A percentile compares a stretch with the other conserved stretches of the same genome.
Conservation (phyloP, 106 monocot genomes). For the Alisma plantagoaquatica region DNA sequence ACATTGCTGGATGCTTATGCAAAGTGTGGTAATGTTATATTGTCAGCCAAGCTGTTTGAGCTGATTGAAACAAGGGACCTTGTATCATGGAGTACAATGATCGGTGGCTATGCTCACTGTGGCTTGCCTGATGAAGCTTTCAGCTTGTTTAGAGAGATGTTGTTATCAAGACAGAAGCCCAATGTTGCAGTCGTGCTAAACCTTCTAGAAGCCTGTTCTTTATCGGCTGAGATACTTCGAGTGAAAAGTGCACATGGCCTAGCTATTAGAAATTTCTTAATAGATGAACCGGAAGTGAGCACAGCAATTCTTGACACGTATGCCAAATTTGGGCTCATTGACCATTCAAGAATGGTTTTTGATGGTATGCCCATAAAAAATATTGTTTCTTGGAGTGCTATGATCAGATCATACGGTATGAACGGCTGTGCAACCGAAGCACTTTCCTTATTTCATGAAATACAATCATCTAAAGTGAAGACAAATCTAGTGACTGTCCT, state of each 20-base stretch:
- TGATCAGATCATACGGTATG: constrained; percentile 72
- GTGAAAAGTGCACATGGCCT: constrained; percentile 42
- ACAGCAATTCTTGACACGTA: constrained; percentile 60
- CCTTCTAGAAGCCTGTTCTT: constrained; percentile 57
- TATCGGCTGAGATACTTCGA: constrained; percentile 30
- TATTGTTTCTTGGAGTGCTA: constrained; percentile 57
- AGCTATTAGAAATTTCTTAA: constrained; percentile 24
- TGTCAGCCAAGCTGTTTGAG: constrained; percentile 32
- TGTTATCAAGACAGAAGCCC: constrained; percentile 15
- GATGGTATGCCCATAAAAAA: constrained; percentile 39
- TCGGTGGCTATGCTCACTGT: constrained; percentile 26
- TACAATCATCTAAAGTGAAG: constrained; percentile 28
- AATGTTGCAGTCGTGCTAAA: constrained; percentile 51
- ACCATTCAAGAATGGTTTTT: constrained; percentile 40
- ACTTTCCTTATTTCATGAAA: constrained; percentile 38
- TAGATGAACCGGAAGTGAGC: constrained; percentile 23
- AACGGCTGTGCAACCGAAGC: constrained; percentile 55
- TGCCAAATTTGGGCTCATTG: constrained; percentile 63
- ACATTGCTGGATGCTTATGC: constrained; percentile 67
- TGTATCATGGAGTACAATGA: constrained; percentile 40
- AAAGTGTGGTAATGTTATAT: constrained; percentile 38
- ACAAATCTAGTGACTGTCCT: constrained; percentile 70
- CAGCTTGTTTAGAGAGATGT: constrained; percentile 38
- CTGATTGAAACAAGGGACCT: constrained; percentile 27
- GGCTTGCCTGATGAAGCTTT: constrained; percentile 17